Evolutionary conservation across 2,329 filamentous ascomycete species (phyloP).

Genomic region (Aspergillus melleus): DNA sequence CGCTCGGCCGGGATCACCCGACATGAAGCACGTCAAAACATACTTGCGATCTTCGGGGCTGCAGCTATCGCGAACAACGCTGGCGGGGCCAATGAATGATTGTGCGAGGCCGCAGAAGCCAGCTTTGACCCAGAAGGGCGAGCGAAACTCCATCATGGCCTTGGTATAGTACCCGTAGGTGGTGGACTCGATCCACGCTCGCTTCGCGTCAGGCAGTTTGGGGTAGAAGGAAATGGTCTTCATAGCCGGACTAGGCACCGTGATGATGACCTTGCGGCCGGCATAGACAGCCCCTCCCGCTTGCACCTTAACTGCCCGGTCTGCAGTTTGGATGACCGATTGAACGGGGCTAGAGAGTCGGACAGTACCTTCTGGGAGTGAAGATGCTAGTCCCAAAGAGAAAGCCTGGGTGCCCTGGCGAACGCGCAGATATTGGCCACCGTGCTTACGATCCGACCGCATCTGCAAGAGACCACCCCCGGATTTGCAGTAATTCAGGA

Average conservation of each 20-base stretch:
- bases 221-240: no score
- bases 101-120: conserved; percentile 50
- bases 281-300: no score
- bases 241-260: no score
- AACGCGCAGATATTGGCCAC: conserved; percentile 55
- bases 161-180: conserved; percentile 54
- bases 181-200: no score
- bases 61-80: conserved; percentile 49
- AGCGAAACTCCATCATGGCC: conserved; percentile 46
- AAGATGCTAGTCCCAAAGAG: conserved; percentile 36
- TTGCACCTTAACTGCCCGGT: conserved; percentile 31
- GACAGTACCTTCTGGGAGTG: conserved; percentile 27
- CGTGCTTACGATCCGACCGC: conserved; percentile 53
- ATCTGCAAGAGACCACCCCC: conserved; percentile 55
- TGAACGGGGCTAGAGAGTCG: conserved; percentile 11
- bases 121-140: conserved; percentile 48
- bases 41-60: conserved; percentile 23
- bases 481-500: conserved; percentile 57
- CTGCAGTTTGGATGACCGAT: neutral
- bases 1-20: conserved; percentile 23
- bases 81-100: conserved; percentile 49
- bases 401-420: conserved; percentile 50
- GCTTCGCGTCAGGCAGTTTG: no score
- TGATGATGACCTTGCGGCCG: no score
- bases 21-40: conserved; percentile 45